Evolutionary conservation across 805 yeast species (phyloP).

Genomic region (Yarrowia sp.): DNA sequence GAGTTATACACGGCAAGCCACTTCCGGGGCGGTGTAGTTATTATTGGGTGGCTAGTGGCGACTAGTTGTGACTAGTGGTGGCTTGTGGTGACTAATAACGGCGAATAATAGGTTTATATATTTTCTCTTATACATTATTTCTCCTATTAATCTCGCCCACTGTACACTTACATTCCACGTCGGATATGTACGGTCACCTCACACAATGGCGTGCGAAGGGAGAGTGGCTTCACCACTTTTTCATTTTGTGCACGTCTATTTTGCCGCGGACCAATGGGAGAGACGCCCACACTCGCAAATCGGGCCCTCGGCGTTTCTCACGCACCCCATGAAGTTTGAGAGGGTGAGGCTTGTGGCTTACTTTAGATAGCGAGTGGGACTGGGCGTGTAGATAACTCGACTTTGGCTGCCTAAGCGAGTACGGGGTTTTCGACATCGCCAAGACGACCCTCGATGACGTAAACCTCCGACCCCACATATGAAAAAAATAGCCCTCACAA

Average conservation of each 20-base stretch:
- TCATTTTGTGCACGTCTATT: slow-evolving; percentile 1
- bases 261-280: slow-evolving; percentile 10
- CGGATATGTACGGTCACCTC: not conserved
- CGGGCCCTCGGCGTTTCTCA: slow-evolving; percentile 1
- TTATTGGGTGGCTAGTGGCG: too few relatives aligned
- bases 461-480: not conserved
- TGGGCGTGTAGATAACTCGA: not conserved
- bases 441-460: not conserved
- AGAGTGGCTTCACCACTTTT: slow-evolving; percentile 4
- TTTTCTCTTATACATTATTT: too few relatives aligned
- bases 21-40: not conserved
- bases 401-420: not conserved
- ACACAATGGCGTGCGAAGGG: slow-evolving; percentile 6
- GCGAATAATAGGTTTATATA: too few relatives aligned
- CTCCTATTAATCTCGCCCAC: too few relatives aligned
- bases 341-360: slow-evolving; percentile 10
- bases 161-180: slow-evolving; percentile 13
- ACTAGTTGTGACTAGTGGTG: too few relatives aligned
- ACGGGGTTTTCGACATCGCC: not conserved
- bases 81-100: too few relatives aligned
- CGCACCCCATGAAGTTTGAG: slow-evolving; percentile 18
- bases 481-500: not conserved
- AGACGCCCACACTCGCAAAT: slow-evolving; percentile 8
- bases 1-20: not conserved
- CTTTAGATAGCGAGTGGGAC: not conserved